These are phyloP conservation scores for Ambrosia artemisiifolia DNA, from an alignment of 129 eudicot species.

Conservation along the genomic window DNA sequence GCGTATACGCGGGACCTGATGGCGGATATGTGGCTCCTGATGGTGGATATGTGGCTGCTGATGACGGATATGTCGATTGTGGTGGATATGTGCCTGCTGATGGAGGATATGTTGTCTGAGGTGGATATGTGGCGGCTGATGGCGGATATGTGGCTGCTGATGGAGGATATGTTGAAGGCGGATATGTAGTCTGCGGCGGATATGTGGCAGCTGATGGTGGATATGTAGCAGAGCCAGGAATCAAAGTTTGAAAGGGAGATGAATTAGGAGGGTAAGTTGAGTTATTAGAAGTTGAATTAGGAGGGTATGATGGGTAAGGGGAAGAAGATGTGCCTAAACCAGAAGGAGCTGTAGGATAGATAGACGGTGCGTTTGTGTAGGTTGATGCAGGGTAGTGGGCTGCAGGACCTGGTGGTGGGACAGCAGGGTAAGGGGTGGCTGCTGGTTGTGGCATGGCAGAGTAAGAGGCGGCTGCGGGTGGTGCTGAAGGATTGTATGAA, in stretches of 20 bases:
- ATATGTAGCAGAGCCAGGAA: not conserved
- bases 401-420: too few species aligned
- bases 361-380: slow-evolving; percentile 27
- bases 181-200: not conserved
- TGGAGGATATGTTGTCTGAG: not conserved
- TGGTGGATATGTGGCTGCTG: slow-evolving; percentile 18
- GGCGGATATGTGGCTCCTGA: slow-evolving; percentile 18
- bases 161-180: not conserved
- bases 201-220: not conserved
- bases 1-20: slow-evolving; percentile 18
- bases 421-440: slow-evolving; percentile 34
- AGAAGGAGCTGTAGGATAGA: slow-evolving; percentile 34
- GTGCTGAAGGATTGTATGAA: slow-evolving; percentile 30
- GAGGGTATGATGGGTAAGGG: slow-evolving; percentile 32
- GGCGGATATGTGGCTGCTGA: not conserved
- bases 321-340: slow-evolving; percentile 27
- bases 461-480: slow-evolving; percentile 24
- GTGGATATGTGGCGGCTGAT: not conserved
- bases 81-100: not conserved
- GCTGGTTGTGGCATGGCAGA: slow-evolving; percentile 27
- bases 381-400: slow-evolving; percentile 23
- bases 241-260: slow-evolving; percentile 12
- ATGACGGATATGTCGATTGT: not conserved
- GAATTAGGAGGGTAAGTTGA: slow-evolving; percentile 18
- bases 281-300: slow-evolving; percentile 13